A percentile compares a stretch with the other conserved stretches of the same genome.
phyloP scores from a whole-genome alignment of 176 grass and related monocot species.

The Saccharum officinarum region DNA sequence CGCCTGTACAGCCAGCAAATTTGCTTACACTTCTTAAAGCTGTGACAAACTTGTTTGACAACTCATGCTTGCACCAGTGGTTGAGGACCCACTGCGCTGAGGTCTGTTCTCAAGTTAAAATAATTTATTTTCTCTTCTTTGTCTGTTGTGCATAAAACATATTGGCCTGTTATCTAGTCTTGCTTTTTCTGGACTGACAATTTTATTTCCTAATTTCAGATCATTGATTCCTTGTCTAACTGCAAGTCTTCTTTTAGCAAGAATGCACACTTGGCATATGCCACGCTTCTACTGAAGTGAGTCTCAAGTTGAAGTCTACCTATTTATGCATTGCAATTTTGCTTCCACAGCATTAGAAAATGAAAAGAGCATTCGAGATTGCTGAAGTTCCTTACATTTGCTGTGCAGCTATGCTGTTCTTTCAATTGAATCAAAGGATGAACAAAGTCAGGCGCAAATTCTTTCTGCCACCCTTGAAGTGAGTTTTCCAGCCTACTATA shows the following conservation, averaged over 20 bases:
- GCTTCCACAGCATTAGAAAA: not conserved
- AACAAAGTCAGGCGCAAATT: conserved; percentile 86
- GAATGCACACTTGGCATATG: conserved; percentile 82
- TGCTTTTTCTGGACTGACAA: not conserved
- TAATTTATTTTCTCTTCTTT: conserved; percentile 8
- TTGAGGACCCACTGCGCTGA: conserved; percentile 66
- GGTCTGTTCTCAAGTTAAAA: conserved; percentile 51
- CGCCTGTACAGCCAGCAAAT: conserved; percentile 71
- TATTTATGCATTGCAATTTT: conserved; percentile 3
- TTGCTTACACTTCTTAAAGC: conserved; percentile 76
- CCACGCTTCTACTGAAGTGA: conserved; percentile 94
- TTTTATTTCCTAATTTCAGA: conserved; percentile 55
- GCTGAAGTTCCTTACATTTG: conserved; percentile 5
- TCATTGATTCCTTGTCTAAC: conserved; percentile 78
- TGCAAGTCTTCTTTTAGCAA: conserved; percentile 80
- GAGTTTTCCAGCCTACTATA: conserved; percentile 1
- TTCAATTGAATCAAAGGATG: conserved; percentile 82
- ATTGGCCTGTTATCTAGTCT: not conserved
- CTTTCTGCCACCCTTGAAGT: conserved; percentile 90
- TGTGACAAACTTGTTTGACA: conserved; percentile 83
- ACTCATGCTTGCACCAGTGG: conserved; percentile 71
- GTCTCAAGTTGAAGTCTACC: conserved; percentile 21
- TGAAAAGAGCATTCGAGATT: not conserved
- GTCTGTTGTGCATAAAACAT: not conserved
- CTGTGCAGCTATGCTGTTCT: conserved; percentile 82